A percentile compares a stretch with the other conserved stretches of the same genome.
Evolutionary conservation across 345 rosid species (phyloP).

Genomic region (Syzygium aqueum): DNA sequence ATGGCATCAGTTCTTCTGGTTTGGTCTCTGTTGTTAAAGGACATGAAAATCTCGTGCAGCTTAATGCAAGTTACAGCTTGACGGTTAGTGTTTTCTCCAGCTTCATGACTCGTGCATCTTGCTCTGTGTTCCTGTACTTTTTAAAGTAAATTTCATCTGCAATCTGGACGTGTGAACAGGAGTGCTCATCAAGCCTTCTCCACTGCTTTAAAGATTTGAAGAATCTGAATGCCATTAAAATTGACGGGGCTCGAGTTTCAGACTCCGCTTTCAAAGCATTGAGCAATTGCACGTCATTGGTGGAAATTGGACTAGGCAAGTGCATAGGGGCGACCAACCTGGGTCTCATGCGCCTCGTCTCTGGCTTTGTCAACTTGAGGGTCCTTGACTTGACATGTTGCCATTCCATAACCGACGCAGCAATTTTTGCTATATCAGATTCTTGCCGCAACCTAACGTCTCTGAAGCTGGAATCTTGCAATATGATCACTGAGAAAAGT

Average conservation of each 20-base stretch:
- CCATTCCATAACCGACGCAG: conserved; percentile 56
- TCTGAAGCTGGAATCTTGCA: conserved; percentile 77
- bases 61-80: conserved; percentile 57
- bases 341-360: conserved; percentile 54
- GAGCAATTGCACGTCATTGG: conserved; percentile 46
- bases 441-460: conserved; percentile 58
- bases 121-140: neutral
- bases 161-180: conserved; percentile 27
- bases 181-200: conserved; percentile 32
- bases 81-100: conserved; percentile 31
- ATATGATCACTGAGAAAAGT: conserved; percentile 73
- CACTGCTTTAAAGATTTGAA: conserved; percentile 38
- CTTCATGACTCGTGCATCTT: neutral
- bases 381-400: conserved; percentile 65
- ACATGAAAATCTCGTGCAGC: conserved; percentile 44
- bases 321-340: conserved; percentile 49
- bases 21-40: conserved; percentile 40
- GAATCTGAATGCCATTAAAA: conserved; percentile 38
- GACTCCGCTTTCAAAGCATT: conserved; percentile 34
- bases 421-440: conserved; percentile 56
- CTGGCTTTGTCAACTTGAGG: conserved; percentile 50
- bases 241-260: conserved; percentile 60
- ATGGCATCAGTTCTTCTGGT: conserved; percentile 44
- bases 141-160: neutral
- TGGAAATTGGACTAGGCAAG: conserved; percentile 72